Base-by-base conservation (phyloP, 2,329 filamentous ascomycete genomes). In the Paracorniculantispora psalliotae region DNA sequence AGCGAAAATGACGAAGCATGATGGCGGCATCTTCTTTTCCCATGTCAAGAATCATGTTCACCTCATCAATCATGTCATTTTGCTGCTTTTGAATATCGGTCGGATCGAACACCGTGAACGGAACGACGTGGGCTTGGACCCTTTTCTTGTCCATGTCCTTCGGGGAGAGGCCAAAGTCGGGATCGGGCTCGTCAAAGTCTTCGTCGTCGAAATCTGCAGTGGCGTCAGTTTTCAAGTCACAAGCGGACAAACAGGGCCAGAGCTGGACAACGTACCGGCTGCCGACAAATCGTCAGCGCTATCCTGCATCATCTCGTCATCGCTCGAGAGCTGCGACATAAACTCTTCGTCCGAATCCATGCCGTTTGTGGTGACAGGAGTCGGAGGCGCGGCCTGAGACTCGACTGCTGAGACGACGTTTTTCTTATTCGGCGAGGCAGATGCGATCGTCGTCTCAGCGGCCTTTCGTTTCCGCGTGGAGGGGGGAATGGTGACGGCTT, bases 281-380 rank as follows among this genome's bases (percentile, higher is more conserved):
- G 71, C 80, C 1, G 81, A 84, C 62, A 83, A 74, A 72, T 82
- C 87, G 67, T 92, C 90, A 57, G 91, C 92, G 66, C 89, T 92
- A 61, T 92, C 89, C 63, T 89, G 83, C 72, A 88, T 81, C 61
- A 91, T 83, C 64, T 90, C 87, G 58, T 88, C 86, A 44, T 87
- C 88, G 64, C 68, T 96, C 44, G 90, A 93, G 67, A 87, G 81
- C 69, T 87, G 86, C 67, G 90, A 96, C 83, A 94, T 89, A 73
- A 92, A 92, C 61, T 97, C 93, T 69, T 97, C 92, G 67, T 97
- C 93, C 9, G 92, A 97, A 77, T 96, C 92, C 92, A 97, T 97
- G 63, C 79, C 83, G 23, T 70, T 69, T n/a, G 72, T 77, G 51
- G 83, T 86, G 61, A 81, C 73, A 28, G 83, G 81, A 5, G 83